Evolutionary conservation across 2,329 filamentous ascomycete genomes (phyloP).

Genomic region (Colletotrichum lupini): DNA sequence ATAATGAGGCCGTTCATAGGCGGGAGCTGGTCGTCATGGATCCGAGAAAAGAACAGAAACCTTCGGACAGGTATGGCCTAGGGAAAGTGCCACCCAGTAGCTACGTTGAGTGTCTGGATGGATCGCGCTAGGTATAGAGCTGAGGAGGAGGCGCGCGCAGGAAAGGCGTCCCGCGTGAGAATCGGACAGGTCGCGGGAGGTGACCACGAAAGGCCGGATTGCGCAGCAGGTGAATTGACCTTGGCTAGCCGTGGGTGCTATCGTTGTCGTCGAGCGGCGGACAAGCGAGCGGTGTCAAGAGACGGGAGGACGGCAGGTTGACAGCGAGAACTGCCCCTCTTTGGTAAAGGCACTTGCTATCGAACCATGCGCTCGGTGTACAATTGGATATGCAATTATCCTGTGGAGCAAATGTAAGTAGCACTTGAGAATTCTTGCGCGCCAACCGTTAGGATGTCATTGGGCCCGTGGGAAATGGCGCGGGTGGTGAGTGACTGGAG

Average conservation of each 20-base stretch:
- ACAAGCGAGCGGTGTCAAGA: not conserved
- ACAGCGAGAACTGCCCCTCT: slow-evolving; percentile 23
- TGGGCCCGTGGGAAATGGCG: not conserved
- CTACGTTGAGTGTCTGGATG: not conserved
- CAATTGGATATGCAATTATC: not conserved
- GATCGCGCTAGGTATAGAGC: not conserved
- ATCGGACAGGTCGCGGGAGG: not conserved
- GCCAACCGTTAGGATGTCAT: not conserved
- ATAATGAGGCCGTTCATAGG: slow-evolving; percentile 34
- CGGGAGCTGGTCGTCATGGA: slow-evolving; percentile 20
- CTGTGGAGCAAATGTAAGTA: not conserved
- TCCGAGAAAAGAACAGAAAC: not conserved
- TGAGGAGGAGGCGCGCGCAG: not conserved
- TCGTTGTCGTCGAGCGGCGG: not conserved
- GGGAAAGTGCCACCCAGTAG: not conserved
- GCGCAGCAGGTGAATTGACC: not conserved
- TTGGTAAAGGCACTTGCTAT: not conserved
- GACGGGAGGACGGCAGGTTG: not conserved
- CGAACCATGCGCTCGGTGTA: slow-evolving; percentile 19
- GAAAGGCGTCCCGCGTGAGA: not conserved
- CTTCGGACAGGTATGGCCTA: not conserved
- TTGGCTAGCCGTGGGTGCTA: not conserved
- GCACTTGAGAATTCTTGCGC: not conserved
- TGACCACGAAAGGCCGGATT: not conserved
- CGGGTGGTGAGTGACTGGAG: slow-evolving; percentile 15